A percentile compares a stretch with the other conserved stretches of the same genome.
These are phyloP conservation scores for Vanderwaltozyma yarrowii DNA, from an alignment of 805 yeast species.

Conservation along the genomic window DNA sequence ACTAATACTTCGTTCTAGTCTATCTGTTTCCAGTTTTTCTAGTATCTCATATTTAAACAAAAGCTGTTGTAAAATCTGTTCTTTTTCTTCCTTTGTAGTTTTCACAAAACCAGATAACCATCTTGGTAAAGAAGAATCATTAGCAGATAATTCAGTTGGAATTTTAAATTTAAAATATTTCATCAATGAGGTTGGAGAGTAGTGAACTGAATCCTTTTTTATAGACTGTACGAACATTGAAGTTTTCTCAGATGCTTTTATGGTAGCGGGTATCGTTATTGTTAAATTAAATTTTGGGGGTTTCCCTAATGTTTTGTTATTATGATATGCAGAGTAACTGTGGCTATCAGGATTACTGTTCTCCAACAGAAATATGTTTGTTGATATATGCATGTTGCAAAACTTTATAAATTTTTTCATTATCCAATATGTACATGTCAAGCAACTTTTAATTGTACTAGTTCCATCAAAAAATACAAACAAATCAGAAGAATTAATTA, in stretches of 20 bases:
- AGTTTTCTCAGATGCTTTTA: conserved; percentile 10
- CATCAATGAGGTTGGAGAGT: conserved; percentile 25
- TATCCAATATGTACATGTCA: conserved; percentile 16
- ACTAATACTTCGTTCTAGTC: conserved; percentile 20
- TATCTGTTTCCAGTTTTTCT: conserved; percentile 27
- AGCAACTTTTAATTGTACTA: conserved; percentile 16
- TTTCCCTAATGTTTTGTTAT: too few relatives aligned
- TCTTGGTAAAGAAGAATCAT: conserved; percentile 21
- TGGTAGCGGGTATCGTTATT: conserved; percentile 13
- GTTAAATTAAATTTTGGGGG: conserved; percentile 8
- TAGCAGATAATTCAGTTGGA: conserved; percentile 13
- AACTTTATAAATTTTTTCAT: conserved; percentile 14
- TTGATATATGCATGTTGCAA: too few relatives aligned
- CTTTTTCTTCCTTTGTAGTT: conserved; percentile 10
- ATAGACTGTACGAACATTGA: conserved; percentile 24
- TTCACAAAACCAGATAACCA: conserved; percentile 19
- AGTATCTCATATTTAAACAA: conserved; percentile 27
- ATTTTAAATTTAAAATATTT: conserved; percentile 23
- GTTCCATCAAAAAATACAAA: conserved; percentile 23
- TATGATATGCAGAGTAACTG: too few relatives aligned
- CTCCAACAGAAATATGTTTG: not conserved
- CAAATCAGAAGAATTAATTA: conserved; percentile 10
- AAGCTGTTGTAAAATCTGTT: conserved; percentile 19
- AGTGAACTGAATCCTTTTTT: conserved; percentile 24
- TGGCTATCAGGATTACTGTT: not conserved